Conservation (phyloP, 192 early-diverging fungal species). For the Dimargaris xerosporica region DNA sequence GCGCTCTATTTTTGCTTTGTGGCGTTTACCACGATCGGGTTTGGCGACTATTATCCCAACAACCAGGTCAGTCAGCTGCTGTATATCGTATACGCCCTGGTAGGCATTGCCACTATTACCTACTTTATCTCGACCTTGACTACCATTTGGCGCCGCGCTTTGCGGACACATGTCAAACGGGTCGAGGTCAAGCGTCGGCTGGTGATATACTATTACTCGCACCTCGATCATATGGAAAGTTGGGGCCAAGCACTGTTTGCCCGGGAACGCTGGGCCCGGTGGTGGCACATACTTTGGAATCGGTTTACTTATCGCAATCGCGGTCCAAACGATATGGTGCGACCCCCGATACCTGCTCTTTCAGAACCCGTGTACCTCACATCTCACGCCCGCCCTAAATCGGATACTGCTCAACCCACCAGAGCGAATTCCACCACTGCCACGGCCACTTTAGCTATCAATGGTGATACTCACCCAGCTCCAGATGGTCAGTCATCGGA, state of each 20-base stretch:
- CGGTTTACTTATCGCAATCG: neutral
- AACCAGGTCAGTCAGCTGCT: constrained; percentile 23
- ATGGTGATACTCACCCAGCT: neutral
- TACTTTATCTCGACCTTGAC: constrained; percentile 17
- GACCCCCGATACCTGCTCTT: neutral
- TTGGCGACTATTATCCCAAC: constrained; percentile 24
- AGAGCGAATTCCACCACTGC: neutral
- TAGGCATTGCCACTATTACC: constrained; percentile 25
- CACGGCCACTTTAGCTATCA: neutral
- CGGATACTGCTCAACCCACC: neutral
- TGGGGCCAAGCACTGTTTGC: neutral
- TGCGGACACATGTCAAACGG: constrained; percentile 1
- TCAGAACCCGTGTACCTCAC: neutral
- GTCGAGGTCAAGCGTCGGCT: neutral
- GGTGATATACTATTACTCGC: neutral
- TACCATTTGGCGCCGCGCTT: constrained; percentile 1
- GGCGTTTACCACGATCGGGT: constrained; percentile 33
- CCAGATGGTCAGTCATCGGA: neutral
- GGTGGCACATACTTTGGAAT: neutral
- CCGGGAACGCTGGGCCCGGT: neutral
- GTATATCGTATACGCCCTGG: constrained; percentile 28
- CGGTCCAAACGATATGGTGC: neutral
- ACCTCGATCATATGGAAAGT: neutral
- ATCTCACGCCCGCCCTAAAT: neutral
- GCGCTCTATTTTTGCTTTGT: constrained; percentile 33